Evolutionary conservation across 331 rosid species (phyloP).

Genomic region (Pyrus hybrid): DNA sequence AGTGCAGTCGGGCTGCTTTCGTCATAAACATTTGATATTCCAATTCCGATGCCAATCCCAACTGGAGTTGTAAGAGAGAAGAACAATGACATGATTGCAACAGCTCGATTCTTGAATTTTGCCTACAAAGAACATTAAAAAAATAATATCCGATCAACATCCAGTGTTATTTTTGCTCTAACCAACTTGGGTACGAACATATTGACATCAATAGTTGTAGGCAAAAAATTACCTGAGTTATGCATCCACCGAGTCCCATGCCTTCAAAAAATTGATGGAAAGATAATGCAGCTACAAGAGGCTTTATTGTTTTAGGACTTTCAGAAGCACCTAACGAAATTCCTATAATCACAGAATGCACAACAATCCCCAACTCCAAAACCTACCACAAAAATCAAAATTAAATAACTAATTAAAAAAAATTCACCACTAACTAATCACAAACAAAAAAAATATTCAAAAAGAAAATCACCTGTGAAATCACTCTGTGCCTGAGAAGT

Average conservation of each 20-base stretch:
- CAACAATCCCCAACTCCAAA: conserved; percentile 61
- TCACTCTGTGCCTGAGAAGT: conserved; percentile 47
- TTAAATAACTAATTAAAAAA: background rate
- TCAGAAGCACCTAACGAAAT: conserved; percentile 57
- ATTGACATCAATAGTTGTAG: background rate
- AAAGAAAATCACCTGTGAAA: conserved; percentile 39
- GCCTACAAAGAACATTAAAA: conserved; percentile 23
- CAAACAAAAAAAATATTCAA: background rate
- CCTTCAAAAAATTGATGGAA: conserved; percentile 80
- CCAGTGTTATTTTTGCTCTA: background rate
- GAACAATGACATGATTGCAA: conserved; percentile 31
- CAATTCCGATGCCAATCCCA: conserved; percentile 48
- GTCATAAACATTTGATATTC: conserved; percentile 28
- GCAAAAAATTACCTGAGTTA: conserved; percentile 43
- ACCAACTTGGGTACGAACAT: background rate
- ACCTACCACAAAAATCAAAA: conserved; percentile 23
- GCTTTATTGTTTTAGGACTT: conserved; percentile 40
- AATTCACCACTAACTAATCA: background rate
- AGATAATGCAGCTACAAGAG: conserved; percentile 43
- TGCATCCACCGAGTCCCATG: conserved; percentile 78
- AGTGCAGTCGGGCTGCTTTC: conserved; percentile 40
- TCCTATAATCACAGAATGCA: conserved; percentile 63
- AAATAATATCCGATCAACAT: background rate
- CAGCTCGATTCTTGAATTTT: conserved; percentile 28
- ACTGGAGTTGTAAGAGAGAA: conserved; percentile 46